A percentile compares a stretch with the other conserved stretches of the same genome.
These are phyloP conservation scores for Teratosphaeria pseudoeucalypti DNA, from an alignment of 2,329 filamentous ascomycete species.

Conservation along the genomic window DNA sequence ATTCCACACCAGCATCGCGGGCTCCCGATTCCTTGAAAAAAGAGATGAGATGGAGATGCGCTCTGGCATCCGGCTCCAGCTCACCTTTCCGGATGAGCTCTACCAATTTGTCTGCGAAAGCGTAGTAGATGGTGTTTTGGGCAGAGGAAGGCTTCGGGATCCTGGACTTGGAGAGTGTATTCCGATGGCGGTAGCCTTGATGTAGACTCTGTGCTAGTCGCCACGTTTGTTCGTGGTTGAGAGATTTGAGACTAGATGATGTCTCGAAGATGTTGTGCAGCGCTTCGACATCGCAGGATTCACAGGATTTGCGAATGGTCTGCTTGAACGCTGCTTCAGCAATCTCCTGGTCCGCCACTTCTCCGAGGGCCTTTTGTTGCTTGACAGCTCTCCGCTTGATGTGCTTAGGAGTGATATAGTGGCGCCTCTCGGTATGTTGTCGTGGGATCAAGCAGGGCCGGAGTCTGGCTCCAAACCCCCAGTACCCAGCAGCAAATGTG, in stretches of 20 bases:
- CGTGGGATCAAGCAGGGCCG: background rate
- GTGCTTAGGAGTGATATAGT: background rate
- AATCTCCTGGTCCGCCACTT: background rate
- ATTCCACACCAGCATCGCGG: constrained; percentile 19
- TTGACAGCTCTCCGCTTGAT: background rate
- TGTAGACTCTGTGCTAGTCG: constrained; percentile 4
- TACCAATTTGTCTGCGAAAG: constrained; percentile 30
- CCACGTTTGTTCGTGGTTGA: constrained; percentile 3
- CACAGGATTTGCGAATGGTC: background rate
- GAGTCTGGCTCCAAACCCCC: background rate
- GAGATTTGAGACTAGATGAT: constrained; percentile 7
- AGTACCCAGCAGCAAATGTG: background rate
- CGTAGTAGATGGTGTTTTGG: background rate
- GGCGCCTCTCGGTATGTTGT: background rate
- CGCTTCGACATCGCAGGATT: constrained; percentile 5
- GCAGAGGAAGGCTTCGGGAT: background rate
- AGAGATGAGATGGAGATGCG: constrained; percentile 37
- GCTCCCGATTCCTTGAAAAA: constrained; percentile 37
- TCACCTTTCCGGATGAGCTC: constrained; percentile 28
- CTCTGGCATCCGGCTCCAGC: constrained; percentile 27
- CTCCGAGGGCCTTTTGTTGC: background rate
- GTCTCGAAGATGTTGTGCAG: constrained; percentile 13
- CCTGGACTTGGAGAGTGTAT: background rate
- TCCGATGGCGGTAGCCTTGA: constrained; percentile 4
- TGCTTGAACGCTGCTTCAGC: background rate